Evolutionary conservation across 495 filamentous ascomycete genomes (phyloP), one percentile per base, ranked within the genome.

Genomic region (Talaromyces trachyspermus): DNA sequence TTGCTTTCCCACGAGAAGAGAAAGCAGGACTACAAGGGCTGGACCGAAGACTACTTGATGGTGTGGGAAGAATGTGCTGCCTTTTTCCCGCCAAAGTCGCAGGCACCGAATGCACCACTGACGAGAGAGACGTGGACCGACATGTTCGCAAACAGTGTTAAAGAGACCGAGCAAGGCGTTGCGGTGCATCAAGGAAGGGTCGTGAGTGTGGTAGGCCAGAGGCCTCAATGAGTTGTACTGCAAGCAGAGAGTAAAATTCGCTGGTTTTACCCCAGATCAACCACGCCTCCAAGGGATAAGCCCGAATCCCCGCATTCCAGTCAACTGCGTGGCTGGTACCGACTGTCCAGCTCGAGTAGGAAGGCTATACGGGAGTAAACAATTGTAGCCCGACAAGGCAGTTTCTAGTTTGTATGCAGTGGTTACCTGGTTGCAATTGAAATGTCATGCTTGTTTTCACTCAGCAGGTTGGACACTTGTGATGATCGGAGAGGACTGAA

Each of bases 291-390:
- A n/a, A n/a, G n/a, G n/a, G n/a, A n/a, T n/a, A n/a, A n/a, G n/a
- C n/a, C n/a, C n/a, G n/a, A n/a, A n/a, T n/a, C 39, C 23, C 42
- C 25, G 25, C 42, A 44, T 44, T 44, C 42, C 27, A 44, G 42
- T 29, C 22, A 29, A 27, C 26, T 29, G 42, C 42, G 17, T 44
- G 42, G 42, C 19, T 29, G 26, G 19, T 18, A 20, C 18, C 22
- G 6, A 26, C 15, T 22, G 24, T 44, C 26, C 12, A 26, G 29
- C 25, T 43, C 22, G 14, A 26, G 32, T 26, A 26, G 7, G 33
- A 37, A 37, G 14, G 6, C 2, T n/a, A n/a, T n/a, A 30, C 27
- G 6, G 27, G 33, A 37, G 14, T 7, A 37, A 15, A 15, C 10
- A 37, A 37, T n/a, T n/a, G n/a, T n/a, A n/a, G n/a, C n/a, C n/a